phyloP scores from a whole-genome alignment of 371 early-diverging fungal genomes.

The Umbelopsis sp. region DNA sequence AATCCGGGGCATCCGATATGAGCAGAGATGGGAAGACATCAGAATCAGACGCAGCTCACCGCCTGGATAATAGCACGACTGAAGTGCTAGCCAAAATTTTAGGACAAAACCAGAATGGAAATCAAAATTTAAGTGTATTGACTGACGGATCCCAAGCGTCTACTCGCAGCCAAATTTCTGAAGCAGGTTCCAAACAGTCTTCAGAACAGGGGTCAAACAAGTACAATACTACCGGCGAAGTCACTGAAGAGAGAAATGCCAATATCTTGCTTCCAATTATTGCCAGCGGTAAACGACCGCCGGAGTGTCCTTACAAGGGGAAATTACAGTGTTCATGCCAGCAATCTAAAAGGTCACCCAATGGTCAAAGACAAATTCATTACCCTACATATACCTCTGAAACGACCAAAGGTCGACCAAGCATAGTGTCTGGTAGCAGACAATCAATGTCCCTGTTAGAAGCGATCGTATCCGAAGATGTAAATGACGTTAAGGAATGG shows the following conservation, averaged over 20 bases:
- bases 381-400: neutral
- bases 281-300: neutral
- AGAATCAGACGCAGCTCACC: neutral
- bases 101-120: neutral
- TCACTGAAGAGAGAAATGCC: neutral
- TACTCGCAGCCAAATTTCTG: neutral
- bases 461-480: neutral
- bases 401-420: neutral
- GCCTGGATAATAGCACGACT: neutral
- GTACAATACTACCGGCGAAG: no score
- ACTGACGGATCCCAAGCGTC: neutral
- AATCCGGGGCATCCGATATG: neutral
- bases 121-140: neutral
- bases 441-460: neutral
- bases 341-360: neutral
- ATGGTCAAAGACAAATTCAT: neutral
- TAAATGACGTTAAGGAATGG: neutral
- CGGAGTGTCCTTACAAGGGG: slow-evolving; percentile 6
- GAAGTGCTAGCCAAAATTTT: neutral
- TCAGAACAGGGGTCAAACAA: neutral
- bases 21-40: neutral
- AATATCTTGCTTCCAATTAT: neutral
- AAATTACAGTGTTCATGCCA: slow-evolving; percentile 8
- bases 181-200: neutral
- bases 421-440: neutral